Base-by-base conservation (phyloP, 1,284 basidiomycete species). In the Leccinum fallax region DNA sequence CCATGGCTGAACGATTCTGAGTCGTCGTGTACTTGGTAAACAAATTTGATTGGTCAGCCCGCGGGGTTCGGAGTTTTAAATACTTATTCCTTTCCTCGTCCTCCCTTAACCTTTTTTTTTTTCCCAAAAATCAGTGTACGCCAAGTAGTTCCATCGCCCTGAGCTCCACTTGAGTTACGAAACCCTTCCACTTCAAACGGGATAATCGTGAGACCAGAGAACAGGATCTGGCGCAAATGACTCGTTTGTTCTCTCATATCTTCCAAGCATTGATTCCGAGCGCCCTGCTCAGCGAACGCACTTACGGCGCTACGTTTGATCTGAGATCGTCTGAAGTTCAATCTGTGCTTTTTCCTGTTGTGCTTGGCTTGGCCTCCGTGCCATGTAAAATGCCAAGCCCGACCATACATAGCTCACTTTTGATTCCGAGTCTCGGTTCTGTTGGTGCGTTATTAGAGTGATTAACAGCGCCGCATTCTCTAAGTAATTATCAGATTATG, bases 1-100 rank as follows among this genome's bases (percentile, higher is more conserved):
- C 86, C 85, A 87, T 88, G 4, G n/a, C 10, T 52, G 54, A 59
- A 15, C 51, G 36, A 28, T 30, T 8, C 16, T n/a, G 21, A 51
- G 36, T 46, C 6, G 30, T 32, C 26, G 19, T 57, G 38, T 55
- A n/a, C 24, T 36, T 5, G 36, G 21, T 28, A 2, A 51, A 55
- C 56, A 61, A 64, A 64, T 36, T 36, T 36, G 55, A 57, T 71
- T 63, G 53, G 40, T 53, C 66, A 65, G 57, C 61, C 59, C 64
- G 61, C 61, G 60, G 54, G n/a, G 11, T 57, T 67, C 74, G 63
- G 73, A 63, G 69, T 65, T 64, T 69, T 8, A 43, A 56, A 1
- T 9, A 8, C 3, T 36, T 15, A 7, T 15, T 15, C 38, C 30
- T 30, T 0, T 38, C 15, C 11, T n/a, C n/a, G n/a, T n/a, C n/a